phyloP scores from a whole-genome alignment of 148 eudicot species.

The Gaultheria prostrata region DNA sequence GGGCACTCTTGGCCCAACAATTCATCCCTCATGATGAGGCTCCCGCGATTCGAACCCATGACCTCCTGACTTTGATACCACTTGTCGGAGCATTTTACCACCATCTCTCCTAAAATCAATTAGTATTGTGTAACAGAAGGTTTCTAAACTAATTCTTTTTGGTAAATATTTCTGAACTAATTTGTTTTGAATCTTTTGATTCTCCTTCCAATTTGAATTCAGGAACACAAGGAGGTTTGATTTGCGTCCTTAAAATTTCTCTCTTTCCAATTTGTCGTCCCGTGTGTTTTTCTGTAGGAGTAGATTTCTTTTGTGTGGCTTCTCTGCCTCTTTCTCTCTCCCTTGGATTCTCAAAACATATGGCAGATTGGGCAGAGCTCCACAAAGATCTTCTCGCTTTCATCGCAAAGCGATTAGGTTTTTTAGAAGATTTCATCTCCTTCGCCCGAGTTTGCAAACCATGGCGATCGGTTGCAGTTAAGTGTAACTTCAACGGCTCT shows the following conservation, averaged over 20 bases:
- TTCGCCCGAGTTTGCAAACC: background rate
- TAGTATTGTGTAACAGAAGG: no score
- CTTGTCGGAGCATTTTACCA: no score
- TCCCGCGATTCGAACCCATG: no score
- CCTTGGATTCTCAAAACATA: background rate
- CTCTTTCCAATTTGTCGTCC: background rate
- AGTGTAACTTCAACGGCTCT: background rate
- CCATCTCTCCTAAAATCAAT: no score
- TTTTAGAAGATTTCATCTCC: background rate
- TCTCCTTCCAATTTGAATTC: background rate
- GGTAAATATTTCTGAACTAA: no score
- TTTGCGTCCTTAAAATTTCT: background rate
- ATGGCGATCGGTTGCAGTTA: background rate
- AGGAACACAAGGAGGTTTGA: background rate
- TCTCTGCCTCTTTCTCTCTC: background rate
- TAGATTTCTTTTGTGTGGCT: background rate
- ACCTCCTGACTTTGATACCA: no score
- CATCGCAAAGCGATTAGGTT: background rate
- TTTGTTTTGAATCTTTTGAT: background rate
- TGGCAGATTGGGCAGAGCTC: conserved; percentile 1
- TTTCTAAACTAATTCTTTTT: no score
- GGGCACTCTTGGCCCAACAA: no score
- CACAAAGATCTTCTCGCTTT: background rate
- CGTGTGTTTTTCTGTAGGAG: background rate
- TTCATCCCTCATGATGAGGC: no score